Base-by-base conservation (phyloP, 2,329 filamentous ascomycete genomes). In the Monosporascus sp. region DNA sequence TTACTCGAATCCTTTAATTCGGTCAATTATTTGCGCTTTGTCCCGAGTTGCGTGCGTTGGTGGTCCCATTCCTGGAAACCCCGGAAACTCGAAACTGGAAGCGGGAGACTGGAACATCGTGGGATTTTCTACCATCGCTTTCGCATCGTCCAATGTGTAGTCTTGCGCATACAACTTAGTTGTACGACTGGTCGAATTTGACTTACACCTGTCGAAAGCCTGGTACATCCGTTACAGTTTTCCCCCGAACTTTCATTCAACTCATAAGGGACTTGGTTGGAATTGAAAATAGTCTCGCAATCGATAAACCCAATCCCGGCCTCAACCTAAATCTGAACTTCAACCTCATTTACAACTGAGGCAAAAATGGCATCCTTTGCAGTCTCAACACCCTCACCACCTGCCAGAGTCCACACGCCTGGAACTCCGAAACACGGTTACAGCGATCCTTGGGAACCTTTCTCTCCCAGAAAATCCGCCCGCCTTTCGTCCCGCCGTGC, bases 361-460 rank as follows among this genome's bases (percentile, higher is more conserved):
- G 11, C 39, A 25, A 31, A 60, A 49, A 76, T 77, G 74, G 68
- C 68, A 49, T 64, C 65, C 24, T 56, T 68, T 46, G 58, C 70
- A 48, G 67, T 78, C 51, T 69, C 74, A 50, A 88, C 86, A 44
- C 85, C 86, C 59, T 81, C 85, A 49, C 83, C 82, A 57, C 75
- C 81, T 38, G 69, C 74, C 42, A 72, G 73, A 57, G 71, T 88
- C 56, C 82, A 76, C 66, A 89, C 85, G 48, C 88, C 88, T 55
- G 80, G 81, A 41, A 84, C 88, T 51, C 88, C 88, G 47, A 80
- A 80, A 54, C 80, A 84, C 64, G 88, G 87, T 38, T 83, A 77
- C 62, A 75, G 78, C 59, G 88, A 92, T 70, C 72, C 76, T 57
- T 91, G 85, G 76, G 81, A 89, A 64, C 88, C 88, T 45, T 91